Base-by-base conservation (phyloP, 371 early-diverging fungal genomes). In the Mortierella sp. region DNA sequence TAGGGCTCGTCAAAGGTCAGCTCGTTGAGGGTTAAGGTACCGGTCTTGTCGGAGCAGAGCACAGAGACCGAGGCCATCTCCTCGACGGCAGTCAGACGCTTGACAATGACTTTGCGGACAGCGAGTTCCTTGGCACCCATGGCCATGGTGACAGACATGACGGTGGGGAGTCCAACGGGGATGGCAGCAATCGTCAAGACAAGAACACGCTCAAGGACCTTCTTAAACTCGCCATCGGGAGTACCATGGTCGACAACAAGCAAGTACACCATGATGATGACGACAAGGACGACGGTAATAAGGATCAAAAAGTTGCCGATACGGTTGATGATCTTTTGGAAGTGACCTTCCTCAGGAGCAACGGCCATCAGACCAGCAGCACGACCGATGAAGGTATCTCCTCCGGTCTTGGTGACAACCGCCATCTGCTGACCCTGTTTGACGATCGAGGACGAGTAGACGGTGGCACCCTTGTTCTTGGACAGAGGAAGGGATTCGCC, bases 121-220 rank as follows among this genome's bases (percentile, higher is more conserved):
- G 99, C 97, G 65, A 99, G 89, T 87, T 97, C 94, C 77, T 94
- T 93, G 37, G 98, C 96, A 76, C 98, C 98, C 64, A 97, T 92
- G n/a, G 98, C 98, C 95, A 98, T 96, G 53, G 97, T 97, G 14
- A 97, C 97, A 6, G 97, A 96, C 90, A 98, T 91, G 74, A 98
- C 97, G 19, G 98, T 96, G 11, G 97, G 97, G 41, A 98, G 91
- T 82, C 98, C 97, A 68, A 98, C 97, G 45, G 99, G 99, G 72
- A 99, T 97, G 69, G 98, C 99, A 64, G 98, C 98, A 64, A 98
- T 93, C 8, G 98, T 97, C 53, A 99, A 86, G 50, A 97, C 93
- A 0, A 98, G 93, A 73, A 97, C 96, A 44, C 94, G 89, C 68
- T 93, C 89, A 63, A 98, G 88, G 7, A 95, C 90, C 7, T 85